These are phyloP conservation scores for Penicillium longicatenatum DNA, from an alignment of 495 filamentous ascomycete genomes.

Conservation along the genomic window DNA sequence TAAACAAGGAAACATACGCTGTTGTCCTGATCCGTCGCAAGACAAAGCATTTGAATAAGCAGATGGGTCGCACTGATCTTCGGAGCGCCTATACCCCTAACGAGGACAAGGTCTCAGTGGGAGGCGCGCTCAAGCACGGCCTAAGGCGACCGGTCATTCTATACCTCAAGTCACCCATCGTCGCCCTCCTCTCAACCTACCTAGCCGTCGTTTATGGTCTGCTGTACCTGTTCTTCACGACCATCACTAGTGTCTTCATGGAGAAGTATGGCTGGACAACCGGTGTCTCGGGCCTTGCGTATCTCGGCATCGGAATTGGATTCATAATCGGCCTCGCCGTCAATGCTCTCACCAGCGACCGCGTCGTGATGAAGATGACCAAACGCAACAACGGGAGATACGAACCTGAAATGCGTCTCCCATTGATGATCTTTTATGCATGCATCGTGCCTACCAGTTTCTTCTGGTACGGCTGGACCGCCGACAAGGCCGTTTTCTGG, in stretches of 20 bases:
- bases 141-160: slow-evolving; percentile 51
- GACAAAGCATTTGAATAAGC: slow-evolving; percentile 36
- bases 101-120: not conserved
- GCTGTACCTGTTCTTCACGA: slow-evolving; percentile 69
- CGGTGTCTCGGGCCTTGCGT: slow-evolving; percentile 60
- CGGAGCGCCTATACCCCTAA: slow-evolving; percentile 28
- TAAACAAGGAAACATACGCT: slow-evolving; percentile 56
- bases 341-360: slow-evolving; percentile 56
- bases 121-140: slow-evolving; percentile 29
- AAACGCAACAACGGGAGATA: slow-evolving; percentile 52
- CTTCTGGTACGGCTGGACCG: slow-evolving; percentile 33
- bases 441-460: slow-evolving; percentile 40
- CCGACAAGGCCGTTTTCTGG: slow-evolving; percentile 30
- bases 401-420: slow-evolving; percentile 67
- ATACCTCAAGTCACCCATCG: slow-evolving; percentile 50
- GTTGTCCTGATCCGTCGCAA: slow-evolving; percentile 53
- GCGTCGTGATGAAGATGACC: slow-evolving; percentile 58
- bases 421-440: slow-evolving; percentile 60
- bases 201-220: slow-evolving; percentile 65
- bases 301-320: slow-evolving; percentile 62
- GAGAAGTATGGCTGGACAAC: slow-evolving; percentile 56
- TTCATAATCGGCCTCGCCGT: slow-evolving; percentile 50
- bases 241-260: slow-evolving; percentile 64
- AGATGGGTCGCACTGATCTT: slow-evolving; percentile 39
- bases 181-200: slow-evolving; percentile 56